These are phyloP conservation scores for Nitzschia sp. DNA, from an alignment of 108 stramenopile genomes.

Conservation along the genomic window DNA sequence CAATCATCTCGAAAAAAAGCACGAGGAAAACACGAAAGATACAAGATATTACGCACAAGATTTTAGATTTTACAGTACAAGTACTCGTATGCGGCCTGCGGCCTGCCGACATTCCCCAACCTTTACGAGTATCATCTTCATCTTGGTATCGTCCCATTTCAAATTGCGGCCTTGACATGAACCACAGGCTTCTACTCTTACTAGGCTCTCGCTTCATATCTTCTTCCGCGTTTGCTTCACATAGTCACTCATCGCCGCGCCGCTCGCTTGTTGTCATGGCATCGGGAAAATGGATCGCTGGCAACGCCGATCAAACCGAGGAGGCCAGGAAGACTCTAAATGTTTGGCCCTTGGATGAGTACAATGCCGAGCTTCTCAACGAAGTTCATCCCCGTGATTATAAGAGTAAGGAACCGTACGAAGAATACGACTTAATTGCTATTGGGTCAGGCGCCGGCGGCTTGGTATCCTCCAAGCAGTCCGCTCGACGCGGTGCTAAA, in stretches of 20 bases:
- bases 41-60: no score
- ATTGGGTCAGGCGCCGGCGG: slow-evolving; percentile 90
- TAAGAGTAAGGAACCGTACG: slow-evolving; percentile 37
- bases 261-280: background rate
- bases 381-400: slow-evolving; percentile 67
- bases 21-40: no score
- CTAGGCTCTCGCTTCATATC: background rate
- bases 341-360: slow-evolving; percentile 73
- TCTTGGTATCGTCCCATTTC: no score
- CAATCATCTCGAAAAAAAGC: no score
- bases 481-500: slow-evolving; percentile 76
- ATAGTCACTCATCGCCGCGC: background rate
- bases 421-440: slow-evolving; percentile 87
- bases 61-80: no score
- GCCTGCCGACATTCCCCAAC: no score
- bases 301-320: slow-evolving; percentile 30
- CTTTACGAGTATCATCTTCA: no score
- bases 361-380: slow-evolving; percentile 64
- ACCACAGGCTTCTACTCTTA: background rate
- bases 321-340: slow-evolving; percentile 47
- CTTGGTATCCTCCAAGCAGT: slow-evolving; percentile 64
- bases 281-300: slow-evolving; percentile 24
- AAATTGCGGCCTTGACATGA: background rate
- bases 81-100: no score
- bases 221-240: background rate